Percentiles rank a stretch among this genome's conserved stretches.
phyloP scores from a whole-genome alignment of 495 filamentous ascomycete species.

The Pyrenula massariospora region DNA sequence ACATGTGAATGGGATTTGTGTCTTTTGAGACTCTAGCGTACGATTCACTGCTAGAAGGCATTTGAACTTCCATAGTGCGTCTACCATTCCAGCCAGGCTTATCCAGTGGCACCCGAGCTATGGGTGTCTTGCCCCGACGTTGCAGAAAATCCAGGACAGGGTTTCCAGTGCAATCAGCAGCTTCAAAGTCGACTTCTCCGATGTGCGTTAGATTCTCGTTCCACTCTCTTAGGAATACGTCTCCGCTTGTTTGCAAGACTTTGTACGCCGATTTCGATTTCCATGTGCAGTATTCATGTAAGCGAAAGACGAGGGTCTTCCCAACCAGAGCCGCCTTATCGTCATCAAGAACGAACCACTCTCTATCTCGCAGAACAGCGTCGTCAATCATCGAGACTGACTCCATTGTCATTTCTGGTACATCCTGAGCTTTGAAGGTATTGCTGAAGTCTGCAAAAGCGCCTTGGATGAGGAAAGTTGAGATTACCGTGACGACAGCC shows the following conservation, averaged over 20 bases:
- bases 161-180: constrained; percentile 10
- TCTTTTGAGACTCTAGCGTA: constrained; percentile 21
- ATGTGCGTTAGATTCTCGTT: no score
- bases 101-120: constrained; percentile 5
- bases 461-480: constrained; percentile 17
- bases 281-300: constrained; percentile 6
- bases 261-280: no score
- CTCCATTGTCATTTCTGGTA: constrained; percentile 5
- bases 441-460: constrained; percentile 3
- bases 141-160: constrained; percentile 22
- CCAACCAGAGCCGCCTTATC: constrained; percentile 6
- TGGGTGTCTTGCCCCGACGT: constrained; percentile 10
- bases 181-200: constrained; percentile 8
- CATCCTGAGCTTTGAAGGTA: constrained; percentile 9
- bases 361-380: constrained; percentile 9
- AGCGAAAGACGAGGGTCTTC: constrained; percentile 9
- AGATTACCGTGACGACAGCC: constrained; percentile 14
- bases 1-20: constrained; percentile 26
- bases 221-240: no score
- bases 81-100: constrained; percentile 1
- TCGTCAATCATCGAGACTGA: constrained; percentile 6
- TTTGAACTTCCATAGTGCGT: constrained; percentile 4
- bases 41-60: constrained; percentile 12
- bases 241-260: no score
- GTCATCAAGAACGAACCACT: constrained; percentile 11